Conservation (phyloP, 192 early-diverging fungal species). For the Gigaspora rosea region DNA sequence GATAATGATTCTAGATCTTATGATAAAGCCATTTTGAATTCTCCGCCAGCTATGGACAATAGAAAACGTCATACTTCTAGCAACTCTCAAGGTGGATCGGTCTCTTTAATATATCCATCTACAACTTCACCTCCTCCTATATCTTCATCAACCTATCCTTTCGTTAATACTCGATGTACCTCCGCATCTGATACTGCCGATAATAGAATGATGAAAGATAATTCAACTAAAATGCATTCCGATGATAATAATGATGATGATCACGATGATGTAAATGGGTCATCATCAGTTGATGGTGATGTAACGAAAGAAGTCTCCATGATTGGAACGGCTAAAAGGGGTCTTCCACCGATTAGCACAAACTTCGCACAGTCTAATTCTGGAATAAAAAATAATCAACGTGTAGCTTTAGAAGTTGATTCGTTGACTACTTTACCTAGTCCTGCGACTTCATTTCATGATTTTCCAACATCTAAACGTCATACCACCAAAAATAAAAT, state of each 20-base stretch:
- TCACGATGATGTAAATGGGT: too few species aligned
- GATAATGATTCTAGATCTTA: constrained; percentile 1
- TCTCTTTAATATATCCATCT: not conserved
- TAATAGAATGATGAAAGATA: not conserved
- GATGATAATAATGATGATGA: too few species aligned
- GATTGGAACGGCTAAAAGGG: not conserved
- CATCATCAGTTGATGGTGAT: too few species aligned
- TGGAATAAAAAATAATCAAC: not conserved
- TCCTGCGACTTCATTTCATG: constrained; percentile 26
- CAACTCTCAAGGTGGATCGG: not conserved
- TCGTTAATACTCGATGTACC: too few species aligned
- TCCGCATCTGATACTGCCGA: not conserved
- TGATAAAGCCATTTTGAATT: constrained; percentile 11
- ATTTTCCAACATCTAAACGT: constrained; percentile 8
- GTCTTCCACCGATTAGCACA: not conserved
- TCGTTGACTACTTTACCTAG: constrained; percentile 20
- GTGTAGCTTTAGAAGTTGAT: constrained; percentile 13
- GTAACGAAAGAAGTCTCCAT: too few species aligned
- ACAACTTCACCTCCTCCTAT: not conserved
- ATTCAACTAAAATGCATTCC: too few species aligned
- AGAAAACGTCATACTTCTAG: constrained; percentile 1
- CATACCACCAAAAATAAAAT: not conserved
- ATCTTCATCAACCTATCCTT: too few species aligned
- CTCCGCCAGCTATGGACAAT: not conserved
- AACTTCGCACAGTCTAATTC: not conserved